A percentile compares a stretch with the other conserved stretches of the same genome.
These are phyloP conservation scores for Nakazawaea ernobii DNA, from an alignment of 805 yeast species.

Conservation along the genomic window DNA sequence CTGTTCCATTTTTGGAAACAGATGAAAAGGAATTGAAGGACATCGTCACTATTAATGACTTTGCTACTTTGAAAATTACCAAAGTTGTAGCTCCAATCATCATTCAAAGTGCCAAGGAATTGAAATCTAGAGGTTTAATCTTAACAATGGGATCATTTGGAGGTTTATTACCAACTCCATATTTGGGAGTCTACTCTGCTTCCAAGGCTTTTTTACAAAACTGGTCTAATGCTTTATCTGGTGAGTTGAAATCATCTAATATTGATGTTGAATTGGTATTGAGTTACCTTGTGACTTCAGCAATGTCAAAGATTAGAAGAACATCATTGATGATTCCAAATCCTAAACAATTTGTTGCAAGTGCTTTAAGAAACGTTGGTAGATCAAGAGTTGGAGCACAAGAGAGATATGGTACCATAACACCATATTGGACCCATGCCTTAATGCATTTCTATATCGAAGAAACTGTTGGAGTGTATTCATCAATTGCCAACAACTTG, in stretches of 20 bases:
- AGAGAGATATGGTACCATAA: conserved; percentile 76
- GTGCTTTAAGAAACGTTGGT: conserved; percentile 67
- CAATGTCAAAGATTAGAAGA: conserved; percentile 90
- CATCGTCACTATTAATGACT: conserved; percentile 81
- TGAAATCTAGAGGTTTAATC: conserved; percentile 61
- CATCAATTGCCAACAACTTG: conserved; percentile 59
- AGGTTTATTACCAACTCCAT: conserved; percentile 89
- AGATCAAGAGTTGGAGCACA: conserved; percentile 83
- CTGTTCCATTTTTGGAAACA: conserved; percentile 88
- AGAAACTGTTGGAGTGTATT: conserved; percentile 75
- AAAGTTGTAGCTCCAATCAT: conserved; percentile 74
- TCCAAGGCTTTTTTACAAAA: conserved; percentile 92
- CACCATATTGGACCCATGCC: conserved; percentile 95
- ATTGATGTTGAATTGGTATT: conserved; percentile 84
- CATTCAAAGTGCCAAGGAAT: conserved; percentile 35
- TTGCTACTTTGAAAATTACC: conserved; percentile 80
- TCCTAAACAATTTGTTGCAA: conserved; percentile 73
- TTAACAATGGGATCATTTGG: conserved; percentile 97
- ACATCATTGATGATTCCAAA: conserved; percentile 72
- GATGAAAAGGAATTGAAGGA: conserved; percentile 64
- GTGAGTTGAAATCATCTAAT: conserved; percentile 63
- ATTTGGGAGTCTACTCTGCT: conserved; percentile 90
- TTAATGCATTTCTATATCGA: conserved; percentile 80
- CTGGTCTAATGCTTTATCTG: conserved; percentile 87
- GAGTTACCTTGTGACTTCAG: conserved; percentile 87